Evolutionary conservation across 73 alveolate genomes (phyloP).

Genomic region (Durusdinium trenchii): DNA sequence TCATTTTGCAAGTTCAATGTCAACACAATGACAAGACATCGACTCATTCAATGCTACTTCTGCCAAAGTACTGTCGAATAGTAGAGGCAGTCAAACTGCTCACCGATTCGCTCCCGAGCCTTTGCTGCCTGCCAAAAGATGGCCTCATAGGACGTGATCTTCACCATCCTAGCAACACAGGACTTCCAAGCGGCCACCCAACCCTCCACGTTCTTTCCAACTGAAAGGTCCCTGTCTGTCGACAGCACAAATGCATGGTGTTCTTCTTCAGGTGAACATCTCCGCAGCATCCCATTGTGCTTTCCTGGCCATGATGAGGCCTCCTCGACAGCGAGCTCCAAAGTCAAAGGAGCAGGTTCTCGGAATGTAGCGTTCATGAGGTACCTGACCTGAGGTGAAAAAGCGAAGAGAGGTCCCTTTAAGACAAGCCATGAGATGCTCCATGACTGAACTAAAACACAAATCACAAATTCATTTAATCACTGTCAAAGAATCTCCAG

Average conservation of each 20-base stretch:
- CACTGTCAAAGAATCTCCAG: neutral
- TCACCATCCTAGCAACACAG: neutral
- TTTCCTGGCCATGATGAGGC: neutral
- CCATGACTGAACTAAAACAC: too few species aligned
- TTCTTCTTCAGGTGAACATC: neutral
- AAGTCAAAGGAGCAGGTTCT: neutral
- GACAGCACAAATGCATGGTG: neutral
- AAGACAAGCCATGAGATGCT: too few species aligned
- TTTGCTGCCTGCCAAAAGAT: constrained; percentile 9
- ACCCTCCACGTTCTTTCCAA: neutral
- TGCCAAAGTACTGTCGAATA: neutral
- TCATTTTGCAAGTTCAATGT: too few species aligned
- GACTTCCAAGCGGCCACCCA: neutral
- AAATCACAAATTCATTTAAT: too few species aligned
- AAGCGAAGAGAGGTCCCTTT: neutral
- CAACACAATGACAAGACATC: too few species aligned
- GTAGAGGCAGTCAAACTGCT: constrained; percentile 15
- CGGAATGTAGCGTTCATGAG: neutral
- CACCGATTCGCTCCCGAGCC: neutral
- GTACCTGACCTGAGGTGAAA: neutral
- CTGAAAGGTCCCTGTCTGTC: neutral
- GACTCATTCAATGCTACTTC: neutral
- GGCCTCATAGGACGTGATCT: neutral
- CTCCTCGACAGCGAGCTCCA: neutral
- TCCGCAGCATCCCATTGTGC: neutral